A percentile compares a stretch with the other conserved stretches of the same genome.
These are phyloP conservation scores for Luvunga scandens DNA, from an alignment of 345 rosid species.

Conservation along the genomic window DNA sequence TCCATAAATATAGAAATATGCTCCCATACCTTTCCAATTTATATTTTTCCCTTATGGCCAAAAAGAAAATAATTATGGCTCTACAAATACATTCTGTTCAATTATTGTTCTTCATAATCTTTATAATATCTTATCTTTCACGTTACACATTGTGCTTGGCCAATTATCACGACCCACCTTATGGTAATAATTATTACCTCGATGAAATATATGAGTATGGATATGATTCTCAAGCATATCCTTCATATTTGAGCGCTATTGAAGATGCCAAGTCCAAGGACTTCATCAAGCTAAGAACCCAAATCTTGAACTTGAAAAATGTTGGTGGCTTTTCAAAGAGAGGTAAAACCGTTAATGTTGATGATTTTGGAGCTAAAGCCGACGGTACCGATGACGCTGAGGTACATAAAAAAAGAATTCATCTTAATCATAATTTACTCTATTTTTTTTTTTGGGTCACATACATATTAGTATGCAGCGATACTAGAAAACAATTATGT, in stretches of 20 bases:
- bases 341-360: slow-evolving; percentile 33
- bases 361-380: slow-evolving; percentile 58
- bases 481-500: background rate
- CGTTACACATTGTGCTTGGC: slow-evolving; percentile 8
- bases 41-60: background rate
- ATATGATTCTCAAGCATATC: slow-evolving; percentile 29
- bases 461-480: background rate
- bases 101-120: background rate
- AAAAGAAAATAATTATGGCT: slow-evolving; percentile 24
- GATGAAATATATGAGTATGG: slow-evolving; percentile 18
- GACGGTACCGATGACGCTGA: slow-evolving; percentile 58
- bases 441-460: background rate
- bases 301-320: slow-evolving; percentile 10
- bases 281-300: slow-evolving; percentile 22
- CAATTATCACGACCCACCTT: slow-evolving; percentile 12
- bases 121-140: slow-evolving; percentile 1
- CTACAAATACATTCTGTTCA: background rate
- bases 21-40: background rate
- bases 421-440: background rate
- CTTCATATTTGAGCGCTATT: slow-evolving; percentile 19
- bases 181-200: slow-evolving; percentile 9
- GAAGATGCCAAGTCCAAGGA: slow-evolving; percentile 19
- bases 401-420: slow-evolving; percentile 31
- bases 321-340: slow-evolving; percentile 11
- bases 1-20: background rate